These are phyloP conservation scores for Penicillium coprophilum DNA, from an alignment of 495 filamentous ascomycete species.

Conservation along the genomic window DNA sequence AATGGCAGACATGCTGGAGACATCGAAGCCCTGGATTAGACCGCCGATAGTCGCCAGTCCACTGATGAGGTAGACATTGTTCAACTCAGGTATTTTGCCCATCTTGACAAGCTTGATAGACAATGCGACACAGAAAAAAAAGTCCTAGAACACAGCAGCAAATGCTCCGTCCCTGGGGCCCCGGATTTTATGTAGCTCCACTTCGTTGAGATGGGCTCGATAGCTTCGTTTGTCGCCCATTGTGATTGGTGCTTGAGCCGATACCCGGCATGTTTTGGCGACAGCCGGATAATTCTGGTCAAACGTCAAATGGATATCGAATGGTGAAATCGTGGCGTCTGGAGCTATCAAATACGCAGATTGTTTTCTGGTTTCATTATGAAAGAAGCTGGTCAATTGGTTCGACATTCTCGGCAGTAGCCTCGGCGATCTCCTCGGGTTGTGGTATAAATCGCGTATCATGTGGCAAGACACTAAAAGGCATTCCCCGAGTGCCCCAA, in stretches of 20 bases:
- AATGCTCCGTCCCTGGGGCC: conserved; percentile 15
- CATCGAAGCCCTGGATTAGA: conserved; percentile 25
- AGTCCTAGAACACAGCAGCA: background rate
- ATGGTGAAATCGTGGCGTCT: conserved; percentile 2
- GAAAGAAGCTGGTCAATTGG: too few relatives aligned
- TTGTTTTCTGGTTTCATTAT: too few relatives aligned
- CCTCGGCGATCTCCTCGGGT: too few relatives aligned
- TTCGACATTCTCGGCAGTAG: too few relatives aligned
- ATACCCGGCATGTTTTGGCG: conserved; percentile 14
- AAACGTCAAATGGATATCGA: conserved; percentile 2
- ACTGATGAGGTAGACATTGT: conserved; percentile 25
- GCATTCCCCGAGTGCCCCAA: too few relatives aligned
- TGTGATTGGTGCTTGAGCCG: conserved; percentile 7
- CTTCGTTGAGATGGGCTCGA: conserved; percentile 2
- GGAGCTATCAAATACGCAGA: background rate
- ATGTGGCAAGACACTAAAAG: too few relatives aligned
- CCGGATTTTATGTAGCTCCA: conserved; percentile 27
- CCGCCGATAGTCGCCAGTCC: conserved; percentile 22
- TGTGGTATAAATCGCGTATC: too few relatives aligned
- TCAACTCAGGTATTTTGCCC: conserved; percentile 17
- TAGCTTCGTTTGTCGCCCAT: conserved; percentile 5
- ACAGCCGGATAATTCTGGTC: background rate
- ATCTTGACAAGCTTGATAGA: conserved; percentile 5
- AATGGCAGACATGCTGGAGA: conserved; percentile 26
- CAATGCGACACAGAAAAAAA: background rate